A percentile compares a stretch with the other conserved stretches of the same genome.
These are phyloP conservation scores for Cercophora newfieldiana DNA, from an alignment of 495 filamentous ascomycete species.

Conservation along the genomic window DNA sequence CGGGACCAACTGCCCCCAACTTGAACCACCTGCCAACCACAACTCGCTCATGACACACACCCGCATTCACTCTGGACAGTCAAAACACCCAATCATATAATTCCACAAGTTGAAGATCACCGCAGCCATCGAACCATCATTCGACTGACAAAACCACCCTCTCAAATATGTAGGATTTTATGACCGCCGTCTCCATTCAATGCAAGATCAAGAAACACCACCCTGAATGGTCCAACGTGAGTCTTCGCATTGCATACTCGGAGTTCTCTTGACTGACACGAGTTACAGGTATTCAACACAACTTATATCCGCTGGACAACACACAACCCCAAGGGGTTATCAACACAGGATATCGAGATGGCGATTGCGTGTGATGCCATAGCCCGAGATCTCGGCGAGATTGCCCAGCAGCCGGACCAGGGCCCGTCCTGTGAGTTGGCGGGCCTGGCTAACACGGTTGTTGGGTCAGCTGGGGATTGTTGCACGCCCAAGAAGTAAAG, in stretches of 20 bases:
- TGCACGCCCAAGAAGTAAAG: constrained; percentile 27
- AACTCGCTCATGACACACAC: not conserved
- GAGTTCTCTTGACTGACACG: not conserved
- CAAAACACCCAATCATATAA: not conserved
- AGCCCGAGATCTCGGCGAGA: constrained; percentile 53
- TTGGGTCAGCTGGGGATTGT: constrained; percentile 39
- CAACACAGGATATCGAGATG: constrained; percentile 63
- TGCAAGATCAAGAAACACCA: constrained; percentile 61
- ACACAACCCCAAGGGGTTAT: constrained; percentile 70
- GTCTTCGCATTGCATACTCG: not conserved
- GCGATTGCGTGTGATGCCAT: constrained; percentile 66
- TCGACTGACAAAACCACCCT: not conserved
- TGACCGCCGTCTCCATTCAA: constrained; percentile 57
- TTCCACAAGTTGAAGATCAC: not conserved
- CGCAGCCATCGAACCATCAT: too few species aligned
- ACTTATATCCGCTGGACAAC: constrained; percentile 72
- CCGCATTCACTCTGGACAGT: not conserved
- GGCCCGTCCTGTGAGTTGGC: constrained; percentile 11
- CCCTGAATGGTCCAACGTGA: constrained; percentile 65
- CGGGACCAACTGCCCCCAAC: not conserved
- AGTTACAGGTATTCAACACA: constrained; percentile 48
- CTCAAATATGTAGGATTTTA: constrained; percentile 51
- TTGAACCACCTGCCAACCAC: too few species aligned
- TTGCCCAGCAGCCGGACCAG: constrained; percentile 23
- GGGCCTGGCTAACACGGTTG: constrained; percentile 40